Base-by-base conservation (phyloP, 495 filamentous ascomycete genomes). In the Hyaloscypha bicolor region DNA sequence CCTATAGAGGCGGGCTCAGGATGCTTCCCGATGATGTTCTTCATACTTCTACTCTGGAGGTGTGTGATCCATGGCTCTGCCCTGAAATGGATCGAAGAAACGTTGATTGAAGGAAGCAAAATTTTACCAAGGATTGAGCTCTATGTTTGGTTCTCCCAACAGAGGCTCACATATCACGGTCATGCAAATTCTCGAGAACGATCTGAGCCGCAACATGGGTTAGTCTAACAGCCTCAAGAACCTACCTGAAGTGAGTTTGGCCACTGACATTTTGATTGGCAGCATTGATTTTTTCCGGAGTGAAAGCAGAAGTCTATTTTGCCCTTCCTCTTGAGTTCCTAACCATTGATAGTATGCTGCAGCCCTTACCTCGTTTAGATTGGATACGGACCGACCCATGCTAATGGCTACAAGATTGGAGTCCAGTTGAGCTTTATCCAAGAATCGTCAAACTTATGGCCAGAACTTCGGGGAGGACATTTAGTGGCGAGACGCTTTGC, bases 261-360 rank as follows among this genome's bases (percentile, higher is more conserved):
- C 16, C 9, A 35, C 51, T 45, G 21, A 68, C 14, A 9, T n/a
- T 19, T 63, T 16, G n/a, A 32, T 8, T 12, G 48, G 14, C 30
- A 53, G 51, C 32, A 9, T 37, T 39, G 12, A 30, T 63, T 11
- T 63, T 68, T 32, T 32, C 60, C 14, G 52, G 29, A 4, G 60
- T 63, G 16, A 63, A 45, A 30, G 65, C 63, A 30, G 65, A 63
- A 45, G 9, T 59, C 8, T 60, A 68, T 5, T 9, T 29, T 25
- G 11, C 52, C 6, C 3, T 63, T 56, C 60, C 59, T n/a, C n/a
- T 30, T 42, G 60, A 68, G n/a, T 68, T 68, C 25, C 65, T 51
- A 30, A 12, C 11, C 8, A 25, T 14, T 33, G 51, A 57, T 25
- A 59, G 65, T 68, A 33, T 29, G 58, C 9, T 29, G 14, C 32